Evolutionary conservation across 371 early-diverging fungal genomes (phyloP), one percentile per base, ranked within the genome.

Genomic region (Catenaria anguillulae): DNA sequence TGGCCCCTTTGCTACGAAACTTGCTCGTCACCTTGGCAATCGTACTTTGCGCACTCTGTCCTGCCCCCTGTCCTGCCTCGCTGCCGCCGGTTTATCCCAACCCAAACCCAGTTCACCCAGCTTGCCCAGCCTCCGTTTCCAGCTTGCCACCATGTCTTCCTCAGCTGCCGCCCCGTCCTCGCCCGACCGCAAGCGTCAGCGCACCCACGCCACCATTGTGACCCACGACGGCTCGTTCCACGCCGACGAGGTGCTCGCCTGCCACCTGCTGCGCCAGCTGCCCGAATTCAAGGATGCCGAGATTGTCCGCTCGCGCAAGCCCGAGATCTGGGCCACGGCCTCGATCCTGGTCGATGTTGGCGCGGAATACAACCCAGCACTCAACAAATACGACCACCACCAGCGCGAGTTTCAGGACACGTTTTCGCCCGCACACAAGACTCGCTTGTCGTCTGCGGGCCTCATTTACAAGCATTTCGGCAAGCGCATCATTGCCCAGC

Each of bases 291-390:
- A 71, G 60, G 82, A 77, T 35, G 55, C 63, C 70, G 71, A 74
- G 33, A 72, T 97, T 34, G 75, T 91, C 40, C 85, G 98, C 60
- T 87, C 93, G 33, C 88, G 97, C 67, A 97, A 97, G 67, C 74
- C 86, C 2, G 77, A 74, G 13, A 78, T 86, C 37, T 75, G 97
- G 55, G 83, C 75, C 19, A 78, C 78, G 29, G 92, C 89, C 63
- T 90, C 90, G 66, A 82, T 94, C 62, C 90, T 99, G 29, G 94
- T 96, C 21, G 99, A 99, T 71, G 99, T 99, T 6, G 99, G 99
- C 52, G 93, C 91, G 55, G 89, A 85, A 29, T 98, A 93, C 73
- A 88, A 89, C 73, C 90, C 87, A 52, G 73, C 71, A 36, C 73
- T 69, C 34, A 73, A 82, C 61, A 79, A 90, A 55, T 99, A 84